These are phyloP conservation scores for Beta lomatogona DNA, from an alignment of 179 eudicot species.

Conservation along the genomic window DNA sequence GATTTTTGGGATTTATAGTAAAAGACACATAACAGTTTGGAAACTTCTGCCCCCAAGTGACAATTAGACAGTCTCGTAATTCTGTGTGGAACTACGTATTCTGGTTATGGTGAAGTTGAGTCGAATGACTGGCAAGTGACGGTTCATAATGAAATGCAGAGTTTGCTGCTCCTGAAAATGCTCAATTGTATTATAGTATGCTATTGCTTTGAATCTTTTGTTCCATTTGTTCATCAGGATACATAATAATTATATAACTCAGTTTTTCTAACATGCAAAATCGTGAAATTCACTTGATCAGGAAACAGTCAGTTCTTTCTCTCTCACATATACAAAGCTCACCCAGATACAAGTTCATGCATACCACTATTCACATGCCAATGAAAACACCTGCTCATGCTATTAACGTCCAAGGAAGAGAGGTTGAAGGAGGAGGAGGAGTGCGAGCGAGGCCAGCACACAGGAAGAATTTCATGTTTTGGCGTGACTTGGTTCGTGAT, in stretches of 20 bases:
- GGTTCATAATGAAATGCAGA: too few relatives aligned
- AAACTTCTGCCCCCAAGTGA: too few relatives aligned
- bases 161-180: too few relatives aligned
- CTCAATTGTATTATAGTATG: too few relatives aligned
- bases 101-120: too few relatives aligned
- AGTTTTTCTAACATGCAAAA: background rate
- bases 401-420: background rate
- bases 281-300: constrained; percentile 4
- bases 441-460: too few relatives aligned
- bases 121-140: too few relatives aligned
- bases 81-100: too few relatives aligned
- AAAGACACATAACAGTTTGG: too few relatives aligned
- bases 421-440: background rate
- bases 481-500: background rate
- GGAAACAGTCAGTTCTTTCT: background rate
- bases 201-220: background rate
- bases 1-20: too few relatives aligned
- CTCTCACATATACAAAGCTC: background rate
- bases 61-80: too few relatives aligned
- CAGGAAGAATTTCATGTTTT: background rate
- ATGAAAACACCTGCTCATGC: background rate
- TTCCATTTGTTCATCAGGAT: background rate
- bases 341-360: background rate
- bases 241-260: too few relatives aligned
- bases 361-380: background rate